Evolutionary conservation across 2,329 filamentous ascomycete genomes (phyloP).

Genomic region (Talaromyces islandicus): DNA sequence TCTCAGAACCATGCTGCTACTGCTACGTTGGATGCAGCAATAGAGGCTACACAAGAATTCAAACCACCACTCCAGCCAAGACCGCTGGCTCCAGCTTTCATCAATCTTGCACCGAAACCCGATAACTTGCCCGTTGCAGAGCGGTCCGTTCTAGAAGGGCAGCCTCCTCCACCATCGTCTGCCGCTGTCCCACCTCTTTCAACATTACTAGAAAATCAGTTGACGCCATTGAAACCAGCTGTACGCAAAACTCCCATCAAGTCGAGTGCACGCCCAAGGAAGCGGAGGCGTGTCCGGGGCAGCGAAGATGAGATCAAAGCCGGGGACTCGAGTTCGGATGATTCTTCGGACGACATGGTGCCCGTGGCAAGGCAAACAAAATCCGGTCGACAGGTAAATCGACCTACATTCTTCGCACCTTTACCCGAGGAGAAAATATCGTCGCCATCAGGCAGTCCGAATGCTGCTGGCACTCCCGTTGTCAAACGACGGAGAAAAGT

Average conservation of each 20-base stretch:
- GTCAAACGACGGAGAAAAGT: slow-evolving; percentile 54
- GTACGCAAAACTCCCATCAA: not conserved
- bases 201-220: not conserved
- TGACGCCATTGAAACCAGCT: not conserved
- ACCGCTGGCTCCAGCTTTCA: not conserved
- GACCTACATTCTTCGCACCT: slow-evolving; percentile 55
- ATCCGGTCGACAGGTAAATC: slow-evolving; percentile 67
- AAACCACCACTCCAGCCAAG: not conserved
- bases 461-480: slow-evolving; percentile 12
- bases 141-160: not conserved
- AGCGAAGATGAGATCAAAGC: slow-evolving; percentile 29
- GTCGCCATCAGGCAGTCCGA: slow-evolving; percentile 8
- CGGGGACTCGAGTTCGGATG: slow-evolving; percentile 29
- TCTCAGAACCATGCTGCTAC: not conserved
- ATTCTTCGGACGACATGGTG: slow-evolving; percentile 35
- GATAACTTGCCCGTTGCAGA: not conserved
- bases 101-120: not conserved
- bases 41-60: not conserved
- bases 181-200: not conserved
- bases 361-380: slow-evolving; percentile 63
- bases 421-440: slow-evolving; percentile 29
- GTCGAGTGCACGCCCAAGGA: slow-evolving; percentile 14
- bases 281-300: slow-evolving; percentile 19
- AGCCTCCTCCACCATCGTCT: not conserved
- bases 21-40: not conserved